These are phyloP conservation scores for Phialophora tarda DNA, from an alignment of 2,329 filamentous ascomycete species.

Conservation along the genomic window DNA sequence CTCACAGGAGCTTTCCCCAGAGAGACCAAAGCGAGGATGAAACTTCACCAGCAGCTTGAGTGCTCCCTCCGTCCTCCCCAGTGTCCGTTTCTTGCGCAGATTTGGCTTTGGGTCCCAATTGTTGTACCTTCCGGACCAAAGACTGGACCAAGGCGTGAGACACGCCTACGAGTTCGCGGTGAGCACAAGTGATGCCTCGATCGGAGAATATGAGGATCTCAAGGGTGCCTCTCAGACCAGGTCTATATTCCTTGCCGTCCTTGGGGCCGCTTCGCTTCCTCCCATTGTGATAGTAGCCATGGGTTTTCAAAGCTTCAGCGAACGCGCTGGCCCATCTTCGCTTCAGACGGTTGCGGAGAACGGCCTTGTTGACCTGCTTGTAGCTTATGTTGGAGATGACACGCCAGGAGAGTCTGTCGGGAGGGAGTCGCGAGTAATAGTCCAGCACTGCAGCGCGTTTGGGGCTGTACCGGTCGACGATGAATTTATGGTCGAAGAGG, in stretches of 20 bases:
- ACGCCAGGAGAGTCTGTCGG: conserved; percentile 56
- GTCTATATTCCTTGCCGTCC: conserved; percentile 25
- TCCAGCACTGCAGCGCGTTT: conserved; percentile 44
- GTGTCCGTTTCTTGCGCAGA: not conserved
- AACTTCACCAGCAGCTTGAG: not conserved
- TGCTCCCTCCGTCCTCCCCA: not conserved
- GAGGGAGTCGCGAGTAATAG: conserved; percentile 47
- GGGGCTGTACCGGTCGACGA: conserved; percentile 45
- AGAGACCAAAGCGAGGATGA: conserved; percentile 14
- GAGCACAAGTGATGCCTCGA: conserved; percentile 14
- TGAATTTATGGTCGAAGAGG: conserved; percentile 24
- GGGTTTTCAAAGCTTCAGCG: conserved; percentile 50
- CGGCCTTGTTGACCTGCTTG: conserved; percentile 46
- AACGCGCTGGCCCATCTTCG: conserved; percentile 55
- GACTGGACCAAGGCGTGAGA: conserved; percentile 22
- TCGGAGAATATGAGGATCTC: conserved; percentile 41
- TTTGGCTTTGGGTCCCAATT: conserved; percentile 7
- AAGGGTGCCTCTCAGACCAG: conserved; percentile 46
- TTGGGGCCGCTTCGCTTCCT: conserved; percentile 18
- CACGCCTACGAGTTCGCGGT: conserved; percentile 23
- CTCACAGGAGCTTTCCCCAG: conserved; percentile 10
- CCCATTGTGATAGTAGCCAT: conserved; percentile 47
- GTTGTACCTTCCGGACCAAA: conserved; percentile 16
- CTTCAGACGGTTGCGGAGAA: conserved; percentile 55
- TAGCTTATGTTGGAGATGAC: conserved; percentile 45